Base-by-base conservation (phyloP, 805 yeast species). In the Nakazawaea peltata region DNA sequence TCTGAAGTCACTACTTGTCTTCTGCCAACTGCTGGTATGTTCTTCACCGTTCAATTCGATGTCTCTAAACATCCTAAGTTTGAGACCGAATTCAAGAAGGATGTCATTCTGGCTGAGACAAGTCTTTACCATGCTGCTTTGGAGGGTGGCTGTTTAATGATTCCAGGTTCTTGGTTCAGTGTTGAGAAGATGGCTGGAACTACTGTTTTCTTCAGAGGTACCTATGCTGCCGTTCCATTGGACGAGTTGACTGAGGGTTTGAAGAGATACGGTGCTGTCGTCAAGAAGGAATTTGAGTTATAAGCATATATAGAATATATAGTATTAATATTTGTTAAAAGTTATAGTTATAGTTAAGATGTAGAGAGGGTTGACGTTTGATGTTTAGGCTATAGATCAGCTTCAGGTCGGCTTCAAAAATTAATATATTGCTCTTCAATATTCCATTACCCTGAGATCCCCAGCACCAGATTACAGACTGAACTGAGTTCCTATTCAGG, bases 21-120 rank as follows among this genome's bases (percentile, higher is more conserved):
- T 37, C 73, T 81, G 28, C 94, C 94, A 25, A 75, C 72, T 29
- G 94, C 94, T 2, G 94, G 94, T 55, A 83, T 83, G 94, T 83
- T 84, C 59, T 79, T 83, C 61, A 80, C 87, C 40, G 69, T 82
- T 39, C 60, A 62, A 18, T 62, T 87, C 34, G 94, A 85, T 54
- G 83, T 87, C 27, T 55, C 86, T 15, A 72, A 76, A 55, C 96
- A 87, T 55, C 95, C 95, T 23, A 72, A 76, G 49, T 83, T 74
- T 47, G 62, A 53, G 7, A 64, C 76, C 16, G 77, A 75, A 46
- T 75, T 53, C 42, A 69, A 58, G 14, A 57, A 55, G 26, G 86
- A 81, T 54, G 80, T 83, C 33, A 44, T 64, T 29, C 70, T 75
- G 54, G 79, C 82, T 38, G 90, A 83, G 57, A 56, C 50, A 24